Percentiles rank a stretch among this genome's conserved stretches.
These are phyloP conservation scores for Wilhelminamyces savonicus DNA, from an alignment of 805 yeast genomes.

Conservation along the genomic window DNA sequence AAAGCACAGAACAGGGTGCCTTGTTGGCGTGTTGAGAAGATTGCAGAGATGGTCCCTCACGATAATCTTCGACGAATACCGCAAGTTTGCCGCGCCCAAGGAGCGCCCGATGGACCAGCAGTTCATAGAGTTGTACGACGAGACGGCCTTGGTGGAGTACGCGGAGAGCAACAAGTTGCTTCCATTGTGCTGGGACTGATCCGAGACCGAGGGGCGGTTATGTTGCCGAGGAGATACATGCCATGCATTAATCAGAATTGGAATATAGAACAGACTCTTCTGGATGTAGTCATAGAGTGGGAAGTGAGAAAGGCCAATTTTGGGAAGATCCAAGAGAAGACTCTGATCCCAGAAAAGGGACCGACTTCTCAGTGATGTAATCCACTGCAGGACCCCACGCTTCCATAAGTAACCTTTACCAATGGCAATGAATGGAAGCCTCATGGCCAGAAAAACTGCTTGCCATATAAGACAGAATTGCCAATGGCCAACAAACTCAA, in stretches of 20 bases:
- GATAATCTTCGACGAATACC: conserved; percentile 91
- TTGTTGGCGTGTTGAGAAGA: conserved; percentile 86
- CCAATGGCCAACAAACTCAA: conserved; percentile 53
- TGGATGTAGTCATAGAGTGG: no score
- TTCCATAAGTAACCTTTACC: no score
- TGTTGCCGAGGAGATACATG: no score
- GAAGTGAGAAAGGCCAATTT: no score
- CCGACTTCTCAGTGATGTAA: no score
- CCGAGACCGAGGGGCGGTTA: no score
- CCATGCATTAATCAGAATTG: no score
- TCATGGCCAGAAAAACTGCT: conserved; percentile 50
- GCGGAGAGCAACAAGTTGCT: conserved; percentile 53
- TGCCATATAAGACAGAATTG: conserved; percentile 65
- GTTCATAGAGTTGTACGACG: conserved; percentile 85
- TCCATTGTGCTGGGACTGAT: conserved; percentile 70
- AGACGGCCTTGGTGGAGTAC: conserved; percentile 47
- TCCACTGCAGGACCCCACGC: no score
- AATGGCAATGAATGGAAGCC: no score
- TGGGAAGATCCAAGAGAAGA: no score
- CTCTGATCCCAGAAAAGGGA: no score
- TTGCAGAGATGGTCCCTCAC: conserved; percentile 90
- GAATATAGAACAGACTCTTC: no score
- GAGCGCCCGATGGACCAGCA: conserved; percentile 95
- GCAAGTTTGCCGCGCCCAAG: conserved; percentile 92
- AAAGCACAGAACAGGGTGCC: conserved; percentile 94